Evolutionary conservation across 2,329 filamentous ascomycete genomes (phyloP), one percentile per base, ranked within the genome.

Genomic region (Alternaria sp.): DNA sequence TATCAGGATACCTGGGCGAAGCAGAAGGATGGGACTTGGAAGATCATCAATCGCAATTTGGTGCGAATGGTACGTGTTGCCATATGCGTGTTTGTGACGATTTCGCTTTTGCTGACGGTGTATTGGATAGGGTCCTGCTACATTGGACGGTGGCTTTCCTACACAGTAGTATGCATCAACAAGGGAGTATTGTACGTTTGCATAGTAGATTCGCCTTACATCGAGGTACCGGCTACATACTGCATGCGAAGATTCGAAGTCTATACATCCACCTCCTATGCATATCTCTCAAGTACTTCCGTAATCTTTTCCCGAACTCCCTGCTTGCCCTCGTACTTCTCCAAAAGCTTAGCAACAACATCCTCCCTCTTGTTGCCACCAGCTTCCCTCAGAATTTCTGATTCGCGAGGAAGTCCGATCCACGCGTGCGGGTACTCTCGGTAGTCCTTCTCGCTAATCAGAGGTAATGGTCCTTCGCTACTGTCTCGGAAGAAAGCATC

Each of bases 371-470:
- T 73, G 61, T 74, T 74, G 30, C 72, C 62, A 68, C 75, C 45
- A 72, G 79, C 54, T 84, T 82, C 80, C 15, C 75, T 65, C 72
- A 85, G 71, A 56, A 90, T 87, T 50, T 91, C 86, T 43, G 71
- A 66, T 81, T 98, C 94, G 2, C 84, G 86, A 6, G 95, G 96
- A 64, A 97, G 83, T 6, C 90, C 91, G 28, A 93, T 88, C 72
- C 81, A 82, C 12, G 81, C 80, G 78, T 92, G 88, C 1, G 94
- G 95, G 80, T 97, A 97, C 62, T 90, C 83, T 6, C 75, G 78
- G 81, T 90, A 98, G 70, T 91, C 86, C 6, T 64, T 68, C 12
- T 83, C 84, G 61, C 84, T 89, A 62, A 94, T 83, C 57, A 97
- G 84, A 49, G 83, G 68, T 47, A 97, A 81, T 57, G 82, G 57